phyloP scores from a whole-genome alignment of 768 basidiomycete genomes.

The Panus rudis region DNA sequence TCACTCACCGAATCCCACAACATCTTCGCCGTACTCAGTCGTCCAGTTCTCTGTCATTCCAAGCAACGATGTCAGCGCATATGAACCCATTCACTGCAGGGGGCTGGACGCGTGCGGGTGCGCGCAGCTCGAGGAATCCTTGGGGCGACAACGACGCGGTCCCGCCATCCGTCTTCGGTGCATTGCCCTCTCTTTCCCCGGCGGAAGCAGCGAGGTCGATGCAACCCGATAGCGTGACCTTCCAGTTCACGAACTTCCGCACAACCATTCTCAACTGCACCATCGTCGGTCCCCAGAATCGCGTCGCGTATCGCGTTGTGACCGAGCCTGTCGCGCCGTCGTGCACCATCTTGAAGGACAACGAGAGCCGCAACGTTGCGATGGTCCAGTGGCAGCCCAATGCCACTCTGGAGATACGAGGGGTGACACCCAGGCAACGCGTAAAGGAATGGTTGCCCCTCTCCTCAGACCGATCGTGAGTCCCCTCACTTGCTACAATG shows the following conservation, averaged over 20 bases:
- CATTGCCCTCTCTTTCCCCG: conserved; percentile 43
- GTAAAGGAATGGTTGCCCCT: conserved; percentile 50
- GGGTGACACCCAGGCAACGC: conserved; percentile 39
- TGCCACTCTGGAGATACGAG: conserved; percentile 47
- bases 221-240: conserved; percentile 29
- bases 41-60: too few species aligned
- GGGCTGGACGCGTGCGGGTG: conserved; percentile 11
- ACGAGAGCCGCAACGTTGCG: conserved; percentile 39
- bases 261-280: conserved; percentile 48
- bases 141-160: conserved; percentile 10
- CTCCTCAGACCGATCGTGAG: conserved; percentile 39
- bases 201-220: conserved; percentile 18
- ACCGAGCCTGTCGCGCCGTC: conserved; percentile 45
- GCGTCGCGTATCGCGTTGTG: conserved; percentile 40
- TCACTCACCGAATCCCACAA: too few species aligned
- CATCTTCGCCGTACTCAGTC: too few species aligned
- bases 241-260: conserved; percentile 44
- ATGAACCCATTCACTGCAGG: conserved; percentile 24
- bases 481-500: conserved; percentile 1
- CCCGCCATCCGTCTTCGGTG: conserved; percentile 54
- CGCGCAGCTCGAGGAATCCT: conserved; percentile 9
- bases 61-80: conserved; percentile 14
- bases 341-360: conserved; percentile 47
- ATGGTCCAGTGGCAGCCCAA: conserved; percentile 51
- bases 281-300: conserved; percentile 44